Evolutionary conservation across 345 rosid species (phyloP).

Genomic region (Dimocarpus longan): DNA sequence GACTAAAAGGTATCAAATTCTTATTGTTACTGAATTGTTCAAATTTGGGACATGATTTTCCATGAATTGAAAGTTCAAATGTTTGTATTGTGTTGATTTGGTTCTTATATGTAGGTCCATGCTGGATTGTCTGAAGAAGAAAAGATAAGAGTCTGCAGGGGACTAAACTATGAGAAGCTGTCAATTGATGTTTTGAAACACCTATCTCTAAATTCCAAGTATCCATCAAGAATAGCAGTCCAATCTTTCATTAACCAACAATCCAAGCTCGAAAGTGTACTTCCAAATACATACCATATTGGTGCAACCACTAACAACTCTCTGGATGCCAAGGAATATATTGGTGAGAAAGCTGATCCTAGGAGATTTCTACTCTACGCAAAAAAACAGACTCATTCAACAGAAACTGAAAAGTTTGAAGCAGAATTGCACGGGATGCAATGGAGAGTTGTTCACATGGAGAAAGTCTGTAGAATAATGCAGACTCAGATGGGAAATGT

Average conservation of each 20-base stretch:
- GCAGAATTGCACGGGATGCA: constrained; percentile 30
- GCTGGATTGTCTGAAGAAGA: constrained; percentile 31
- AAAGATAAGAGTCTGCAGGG: constrained; percentile 37
- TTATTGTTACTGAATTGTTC: too few species aligned
- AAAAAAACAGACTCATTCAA: constrained; percentile 19
- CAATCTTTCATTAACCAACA: constrained; percentile 36
- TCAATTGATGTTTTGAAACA: constrained; percentile 38
- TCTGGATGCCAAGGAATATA: not conserved
- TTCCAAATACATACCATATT: not conserved
- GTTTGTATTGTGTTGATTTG: not conserved
- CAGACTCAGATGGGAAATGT: constrained; percentile 31
- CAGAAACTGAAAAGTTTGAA: constrained; percentile 25
- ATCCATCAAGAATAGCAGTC: constrained; percentile 37
- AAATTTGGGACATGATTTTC: not conserved
- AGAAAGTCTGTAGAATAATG: constrained; percentile 29
- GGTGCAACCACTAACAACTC: not conserved
- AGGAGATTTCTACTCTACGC: constrained; percentile 23
- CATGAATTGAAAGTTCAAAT: not conserved
- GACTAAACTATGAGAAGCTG: constrained; percentile 49
- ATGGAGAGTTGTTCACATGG: constrained; percentile 26
- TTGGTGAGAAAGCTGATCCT: not conserved
- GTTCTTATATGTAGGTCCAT: constrained; percentile 44
- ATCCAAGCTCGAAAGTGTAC: constrained; percentile 21
- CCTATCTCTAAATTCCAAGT: constrained; percentile 37
- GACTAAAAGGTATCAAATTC: not conserved